Conservation (phyloP, 2,329 filamentous ascomycete genomes). For the Fusarium newnesense region DNA sequence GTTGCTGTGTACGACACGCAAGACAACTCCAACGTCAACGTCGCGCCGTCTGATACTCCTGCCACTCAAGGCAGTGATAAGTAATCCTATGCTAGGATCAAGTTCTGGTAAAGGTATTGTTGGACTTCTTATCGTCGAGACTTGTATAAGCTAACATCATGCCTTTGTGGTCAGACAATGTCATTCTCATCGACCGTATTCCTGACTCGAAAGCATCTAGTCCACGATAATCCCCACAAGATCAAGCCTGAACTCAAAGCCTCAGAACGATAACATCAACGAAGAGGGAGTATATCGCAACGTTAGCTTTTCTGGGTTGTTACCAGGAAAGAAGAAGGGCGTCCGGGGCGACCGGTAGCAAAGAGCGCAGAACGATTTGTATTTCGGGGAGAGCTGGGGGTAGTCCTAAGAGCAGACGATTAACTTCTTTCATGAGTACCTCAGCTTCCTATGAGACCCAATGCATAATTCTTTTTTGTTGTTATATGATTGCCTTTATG, state of each 20-base stretch:
- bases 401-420: too few species aligned
- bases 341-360: neutral
- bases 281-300: neutral
- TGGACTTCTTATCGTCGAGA: rapidly evolving
- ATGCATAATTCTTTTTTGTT: too few species aligned
- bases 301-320: rapidly evolving
- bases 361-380: too few species aligned
- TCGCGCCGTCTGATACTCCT: neutral
- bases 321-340: neutral
- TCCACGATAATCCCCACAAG: neutral
- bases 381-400: too few species aligned
- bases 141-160: neutral
- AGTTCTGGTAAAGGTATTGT: too few species aligned
- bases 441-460: too few species aligned
- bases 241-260: neutral
- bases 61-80: conserved; percentile 4
- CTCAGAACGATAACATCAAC: neutral
- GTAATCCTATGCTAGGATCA: neutral
- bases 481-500: too few species aligned
- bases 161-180: rapidly evolving
- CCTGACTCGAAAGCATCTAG: neutral
- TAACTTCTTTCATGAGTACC: too few species aligned
- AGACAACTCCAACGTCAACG: neutral
- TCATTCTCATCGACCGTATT: neutral
- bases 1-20: too few species aligned